Evolutionary conservation across 2,329 filamentous ascomycete genomes (phyloP).

Genomic region (Cercospora citrullina): DNA sequence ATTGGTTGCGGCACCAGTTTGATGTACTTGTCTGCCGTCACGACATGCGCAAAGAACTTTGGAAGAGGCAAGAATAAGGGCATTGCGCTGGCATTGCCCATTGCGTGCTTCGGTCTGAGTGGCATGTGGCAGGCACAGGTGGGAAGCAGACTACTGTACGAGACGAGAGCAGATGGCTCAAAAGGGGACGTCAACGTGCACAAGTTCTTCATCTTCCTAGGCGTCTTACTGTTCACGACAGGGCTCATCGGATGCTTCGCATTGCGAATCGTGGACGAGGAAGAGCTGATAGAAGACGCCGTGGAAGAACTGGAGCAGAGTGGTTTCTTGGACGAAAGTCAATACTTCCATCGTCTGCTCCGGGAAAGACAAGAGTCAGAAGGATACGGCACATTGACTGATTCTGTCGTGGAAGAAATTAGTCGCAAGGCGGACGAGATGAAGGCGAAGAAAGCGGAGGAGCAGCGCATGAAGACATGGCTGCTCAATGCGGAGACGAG

Average conservation of each 20-base stretch:
- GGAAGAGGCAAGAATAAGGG: conserved; percentile 84
- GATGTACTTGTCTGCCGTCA: conserved; percentile 90
- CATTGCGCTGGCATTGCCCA: conserved; percentile 83
- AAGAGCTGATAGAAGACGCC: conserved; percentile 83
- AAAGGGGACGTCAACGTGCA: conserved; percentile 70
- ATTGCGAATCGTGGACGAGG: conserved; percentile 77
- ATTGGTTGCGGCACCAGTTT: conserved; percentile 81
- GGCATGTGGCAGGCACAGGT: conserved; percentile 96
- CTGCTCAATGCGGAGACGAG: conserved; percentile 88
- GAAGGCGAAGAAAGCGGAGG: conserved; percentile 52
- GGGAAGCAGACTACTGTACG: conserved; percentile 74
- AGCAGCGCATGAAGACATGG: conserved; percentile 78
- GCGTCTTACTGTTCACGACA: conserved; percentile 65
- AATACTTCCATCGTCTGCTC: conserved; percentile 63
- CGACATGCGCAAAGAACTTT: conserved; percentile 97
- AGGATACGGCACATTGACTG: conserved; percentile 64
- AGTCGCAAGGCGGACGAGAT: conserved; percentile 49
- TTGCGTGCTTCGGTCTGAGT: conserved; percentile 88
- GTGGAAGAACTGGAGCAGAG: conserved; percentile 89
- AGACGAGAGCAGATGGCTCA: conserved; percentile 62
- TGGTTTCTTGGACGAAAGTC: conserved; percentile 73
- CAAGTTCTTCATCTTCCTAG: conserved; percentile 84
- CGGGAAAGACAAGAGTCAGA: conserved; percentile 40
- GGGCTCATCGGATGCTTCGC: conserved; percentile 74
- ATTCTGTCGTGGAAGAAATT: conserved; percentile 47